phyloP scores from a whole-genome alignment of 257 asterid species.

The Solanum arcanum region DNA sequence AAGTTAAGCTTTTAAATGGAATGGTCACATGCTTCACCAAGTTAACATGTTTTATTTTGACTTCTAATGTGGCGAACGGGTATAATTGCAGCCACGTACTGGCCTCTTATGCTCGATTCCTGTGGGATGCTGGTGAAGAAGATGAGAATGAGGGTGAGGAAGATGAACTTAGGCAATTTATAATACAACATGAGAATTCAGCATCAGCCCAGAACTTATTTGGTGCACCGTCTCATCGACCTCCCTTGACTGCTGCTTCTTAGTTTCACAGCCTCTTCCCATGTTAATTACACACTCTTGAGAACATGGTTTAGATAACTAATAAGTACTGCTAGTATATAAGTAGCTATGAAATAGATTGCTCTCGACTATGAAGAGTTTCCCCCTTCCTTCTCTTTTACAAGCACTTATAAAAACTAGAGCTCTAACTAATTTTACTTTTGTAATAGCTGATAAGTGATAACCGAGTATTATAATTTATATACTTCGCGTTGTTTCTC shows the following conservation, averaged over 20 bases:
- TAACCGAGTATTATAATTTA: not conserved
- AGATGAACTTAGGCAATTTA: conserved; percentile 18
- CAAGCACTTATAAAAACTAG: not conserved
- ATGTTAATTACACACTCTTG: not conserved
- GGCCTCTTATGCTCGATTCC: conserved; percentile 84
- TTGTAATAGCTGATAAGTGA: not conserved
- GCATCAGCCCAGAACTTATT: conserved; percentile 3
- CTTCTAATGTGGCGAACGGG: not conserved
- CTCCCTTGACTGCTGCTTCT: conserved; percentile 51
- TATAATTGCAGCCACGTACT: conserved; percentile 40
- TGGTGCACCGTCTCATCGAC: conserved; percentile 8
- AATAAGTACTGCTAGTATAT: not conserved
- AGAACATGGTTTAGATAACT: not conserved
- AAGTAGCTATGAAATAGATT: not conserved
- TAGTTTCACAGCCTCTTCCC: not conserved
- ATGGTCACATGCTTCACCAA: not conserved
- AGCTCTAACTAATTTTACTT: not conserved
- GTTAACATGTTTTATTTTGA: not conserved
- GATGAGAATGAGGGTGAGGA: conserved; percentile 9
- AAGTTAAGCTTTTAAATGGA: not conserved
- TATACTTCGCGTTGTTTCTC: not conserved
- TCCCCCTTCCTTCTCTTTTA: not conserved
- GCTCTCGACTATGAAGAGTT: not conserved
- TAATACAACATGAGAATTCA: conserved; percentile 7
- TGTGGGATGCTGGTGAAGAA: conserved; percentile 74